Conservation (phyloP, 768 basidiomycete species). For the Ramaria sp. region DNA sequence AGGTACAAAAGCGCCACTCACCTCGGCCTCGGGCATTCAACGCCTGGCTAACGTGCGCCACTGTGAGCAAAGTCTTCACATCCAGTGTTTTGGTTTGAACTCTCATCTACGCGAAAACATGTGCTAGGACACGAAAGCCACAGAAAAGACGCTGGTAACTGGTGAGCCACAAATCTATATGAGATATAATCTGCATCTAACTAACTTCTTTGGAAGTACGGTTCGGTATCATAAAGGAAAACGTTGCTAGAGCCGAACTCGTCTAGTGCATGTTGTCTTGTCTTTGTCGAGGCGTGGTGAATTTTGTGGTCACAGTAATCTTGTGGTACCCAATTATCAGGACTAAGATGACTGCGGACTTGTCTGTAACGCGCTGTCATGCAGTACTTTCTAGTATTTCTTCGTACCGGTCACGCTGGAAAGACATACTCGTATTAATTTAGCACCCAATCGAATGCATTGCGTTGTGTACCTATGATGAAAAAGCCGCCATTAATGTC, state of each 20-base stretch:
- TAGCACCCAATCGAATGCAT: too few species aligned
- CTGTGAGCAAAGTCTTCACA: constrained; percentile 36
- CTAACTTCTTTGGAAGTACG: neutral
- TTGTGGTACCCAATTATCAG: too few species aligned
- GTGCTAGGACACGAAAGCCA: constrained; percentile 59
- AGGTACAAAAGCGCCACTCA: constrained; percentile 53
- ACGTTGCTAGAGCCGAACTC: neutral
- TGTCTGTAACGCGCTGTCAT: too few species aligned
- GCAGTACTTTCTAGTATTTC: too few species aligned
- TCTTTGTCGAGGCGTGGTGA: neutral
- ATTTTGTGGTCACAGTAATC: too few species aligned
- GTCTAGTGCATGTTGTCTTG: neutral
- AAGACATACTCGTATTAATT: too few species aligned
- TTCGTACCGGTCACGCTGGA: too few species aligned
- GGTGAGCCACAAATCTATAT: constrained; percentile 29
- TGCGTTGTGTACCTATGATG: too few species aligned
- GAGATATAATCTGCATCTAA: neutral
- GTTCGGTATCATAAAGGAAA: neutral
- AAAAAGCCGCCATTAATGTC: too few species aligned
- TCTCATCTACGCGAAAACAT: neutral
- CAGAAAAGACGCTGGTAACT: constrained; percentile 57
- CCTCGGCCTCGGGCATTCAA: constrained; percentile 58
- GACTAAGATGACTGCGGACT: too few species aligned
- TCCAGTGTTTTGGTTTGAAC: neutral
- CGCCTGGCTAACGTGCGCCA: constrained; percentile 66